Percentiles rank a stretch among this genome's conserved stretches.
Evolutionary conservation across 139 green algal genomes (phyloP).

Genomic region (Desmodesmus armatus): DNA sequence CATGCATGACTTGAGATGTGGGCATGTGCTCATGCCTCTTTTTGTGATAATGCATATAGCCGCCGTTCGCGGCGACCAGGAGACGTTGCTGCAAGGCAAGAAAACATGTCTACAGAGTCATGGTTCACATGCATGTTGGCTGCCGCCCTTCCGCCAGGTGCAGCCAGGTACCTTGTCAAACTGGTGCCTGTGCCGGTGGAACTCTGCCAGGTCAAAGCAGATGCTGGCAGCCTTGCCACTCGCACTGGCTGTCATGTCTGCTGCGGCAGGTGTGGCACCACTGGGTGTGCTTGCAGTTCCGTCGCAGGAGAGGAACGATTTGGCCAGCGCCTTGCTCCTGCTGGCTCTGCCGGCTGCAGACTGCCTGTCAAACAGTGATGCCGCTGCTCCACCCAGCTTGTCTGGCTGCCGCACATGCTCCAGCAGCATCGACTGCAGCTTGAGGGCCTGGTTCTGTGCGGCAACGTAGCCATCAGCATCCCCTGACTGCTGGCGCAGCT

Average conservation of each 20-base stretch:
- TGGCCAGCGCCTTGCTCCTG: not conserved
- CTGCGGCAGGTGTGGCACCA: not conserved
- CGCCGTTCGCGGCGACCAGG: no score
- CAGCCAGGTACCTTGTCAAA: conserved; percentile 64
- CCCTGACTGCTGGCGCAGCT: conserved; percentile 53
- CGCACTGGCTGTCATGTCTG: not conserved
- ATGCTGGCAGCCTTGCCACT: conserved; percentile 63
- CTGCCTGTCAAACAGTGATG: no score
- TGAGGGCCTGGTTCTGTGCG: conserved; percentile 51
- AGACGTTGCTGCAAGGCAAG: no score
- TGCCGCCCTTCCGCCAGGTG: not conserved
- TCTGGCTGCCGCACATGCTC: conserved; percentile 26
- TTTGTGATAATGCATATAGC: no score
- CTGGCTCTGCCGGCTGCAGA: not conserved
- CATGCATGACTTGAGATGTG: not conserved
- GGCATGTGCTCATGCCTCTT: no score
- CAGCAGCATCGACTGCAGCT: conserved; percentile 63
- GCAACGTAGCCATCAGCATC: conserved; percentile 61
- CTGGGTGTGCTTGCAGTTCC: no score
- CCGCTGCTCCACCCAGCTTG: not conserved
- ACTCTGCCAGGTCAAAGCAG: conserved; percentile 67
- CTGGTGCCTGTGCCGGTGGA: conserved; percentile 52
- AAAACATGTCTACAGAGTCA: not conserved
- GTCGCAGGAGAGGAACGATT: not conserved
- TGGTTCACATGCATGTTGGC: not conserved